These are phyloP conservation scores for Avena insularis DNA, from an alignment of 176 grass and related monocot species.

Conservation along the genomic window DNA sequence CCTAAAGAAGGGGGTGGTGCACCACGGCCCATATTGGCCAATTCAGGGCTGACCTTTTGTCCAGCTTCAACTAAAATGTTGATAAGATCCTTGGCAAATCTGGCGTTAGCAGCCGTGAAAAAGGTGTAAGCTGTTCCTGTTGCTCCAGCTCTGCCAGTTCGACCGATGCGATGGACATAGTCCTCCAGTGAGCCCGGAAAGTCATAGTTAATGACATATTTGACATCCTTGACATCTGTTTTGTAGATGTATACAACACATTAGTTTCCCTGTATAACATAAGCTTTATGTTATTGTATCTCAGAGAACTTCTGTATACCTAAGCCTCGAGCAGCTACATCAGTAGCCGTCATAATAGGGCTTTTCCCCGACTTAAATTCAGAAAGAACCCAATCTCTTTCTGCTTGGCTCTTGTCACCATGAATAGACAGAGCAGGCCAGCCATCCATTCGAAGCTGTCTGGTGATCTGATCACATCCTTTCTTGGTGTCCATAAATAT, in stretches of 20 bases:
- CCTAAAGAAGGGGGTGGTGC: slow-evolving; percentile 72
- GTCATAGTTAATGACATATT: slow-evolving; percentile 98
- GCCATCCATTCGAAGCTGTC: slow-evolving; percentile 92
- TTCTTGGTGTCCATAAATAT: slow-evolving; percentile 99
- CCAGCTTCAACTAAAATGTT: slow-evolving; percentile 91
- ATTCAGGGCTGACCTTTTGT: slow-evolving; percentile 88
- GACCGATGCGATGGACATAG: slow-evolving; percentile 95
- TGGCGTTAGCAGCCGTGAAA: slow-evolving; percentile 92
- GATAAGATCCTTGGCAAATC: slow-evolving; percentile 91
- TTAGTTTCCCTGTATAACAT: slow-evolving; percentile 23
- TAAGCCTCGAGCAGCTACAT: slow-evolving; percentile 92
- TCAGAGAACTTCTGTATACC: slow-evolving; percentile 50
- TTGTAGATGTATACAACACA: slow-evolving; percentile 20
- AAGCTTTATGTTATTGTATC: neutral
- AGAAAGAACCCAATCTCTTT: slow-evolving; percentile 98
- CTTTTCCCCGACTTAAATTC: slow-evolving; percentile 98
- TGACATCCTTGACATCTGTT: slow-evolving; percentile 98
- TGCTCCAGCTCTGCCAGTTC: slow-evolving; percentile 86
- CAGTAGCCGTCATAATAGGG: slow-evolving; percentile 98
- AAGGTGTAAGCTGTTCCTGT: slow-evolving; percentile 96
- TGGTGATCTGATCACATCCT: slow-evolving; percentile 90
- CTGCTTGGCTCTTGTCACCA: slow-evolving; percentile 97
- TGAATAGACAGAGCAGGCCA: slow-evolving; percentile 98
- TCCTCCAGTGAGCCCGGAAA: slow-evolving; percentile 96
- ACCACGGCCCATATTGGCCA: slow-evolving; percentile 81